These are phyloP conservation scores for Phyllachora maydis DNA, from an alignment of 2,329 filamentous ascomycete genomes.

Conservation along the genomic window DNA sequence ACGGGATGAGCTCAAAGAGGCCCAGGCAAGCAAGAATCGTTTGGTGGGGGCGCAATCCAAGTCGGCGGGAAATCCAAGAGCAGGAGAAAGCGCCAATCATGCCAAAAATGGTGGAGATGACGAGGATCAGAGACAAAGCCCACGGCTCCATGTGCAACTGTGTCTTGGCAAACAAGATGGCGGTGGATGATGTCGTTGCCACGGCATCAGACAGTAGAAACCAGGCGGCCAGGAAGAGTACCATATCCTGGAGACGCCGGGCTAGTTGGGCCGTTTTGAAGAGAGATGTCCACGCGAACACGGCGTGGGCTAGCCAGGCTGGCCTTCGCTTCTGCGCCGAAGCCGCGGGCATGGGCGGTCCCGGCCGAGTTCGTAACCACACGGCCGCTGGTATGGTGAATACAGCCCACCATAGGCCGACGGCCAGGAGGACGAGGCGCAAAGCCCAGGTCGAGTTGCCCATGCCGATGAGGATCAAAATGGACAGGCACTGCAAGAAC, in stretches of 20 bases:
- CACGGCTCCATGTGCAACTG: slow-evolving; percentile 76
- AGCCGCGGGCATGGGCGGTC: slow-evolving; percentile 46
- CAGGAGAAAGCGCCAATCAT: slow-evolving; percentile 80
- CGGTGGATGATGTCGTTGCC: slow-evolving; percentile 84
- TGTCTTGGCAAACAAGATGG: slow-evolving; percentile 90
- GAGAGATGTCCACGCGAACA: slow-evolving; percentile 71
- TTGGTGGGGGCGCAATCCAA: slow-evolving; percentile 56
- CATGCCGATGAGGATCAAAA: slow-evolving; percentile 53
- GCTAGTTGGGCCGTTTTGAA: slow-evolving; percentile 64
- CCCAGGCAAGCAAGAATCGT: slow-evolving; percentile 85
- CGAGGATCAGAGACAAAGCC: slow-evolving; percentile 78
- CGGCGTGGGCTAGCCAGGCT: slow-evolving; percentile 50
- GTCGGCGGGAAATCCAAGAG: slow-evolving; percentile 53
- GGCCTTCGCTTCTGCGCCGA: slow-evolving; percentile 15
- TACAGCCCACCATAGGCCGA: slow-evolving; percentile 81
- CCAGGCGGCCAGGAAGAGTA: slow-evolving; percentile 73
- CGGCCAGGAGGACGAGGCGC: slow-evolving; percentile 65
- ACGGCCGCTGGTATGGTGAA: slow-evolving; percentile 79
- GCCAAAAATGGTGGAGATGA: slow-evolving; percentile 70
- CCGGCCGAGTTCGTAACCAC: slow-evolving; percentile 75
- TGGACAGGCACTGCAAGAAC: slow-evolving; percentile 63
- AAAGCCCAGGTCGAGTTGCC: slow-evolving; percentile 69
- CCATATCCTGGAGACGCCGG: slow-evolving; percentile 47
- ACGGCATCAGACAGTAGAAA: slow-evolving; percentile 88
- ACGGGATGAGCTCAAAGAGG: slow-evolving; percentile 77